These are phyloP conservation scores for Colletotrichum neosansevieriae DNA, from an alignment of 2,329 filamentous ascomycete species.

Conservation along the genomic window DNA sequence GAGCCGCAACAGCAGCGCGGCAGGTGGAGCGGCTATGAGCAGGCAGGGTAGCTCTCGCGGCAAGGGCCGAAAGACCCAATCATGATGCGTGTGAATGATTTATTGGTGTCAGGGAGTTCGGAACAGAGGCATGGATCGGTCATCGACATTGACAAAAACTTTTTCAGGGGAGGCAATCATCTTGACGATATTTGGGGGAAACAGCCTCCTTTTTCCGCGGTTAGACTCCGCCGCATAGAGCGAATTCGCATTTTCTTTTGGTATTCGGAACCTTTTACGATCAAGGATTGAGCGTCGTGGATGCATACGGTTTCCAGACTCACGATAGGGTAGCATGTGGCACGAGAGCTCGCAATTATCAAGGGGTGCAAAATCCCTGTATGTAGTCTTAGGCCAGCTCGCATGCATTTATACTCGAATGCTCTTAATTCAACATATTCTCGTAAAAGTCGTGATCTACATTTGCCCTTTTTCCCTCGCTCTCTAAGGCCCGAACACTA, in stretches of 20 bases:
- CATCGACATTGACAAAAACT: neutral
- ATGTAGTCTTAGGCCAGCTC: neutral
- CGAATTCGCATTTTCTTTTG: constrained; percentile 28
- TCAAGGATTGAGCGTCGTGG: constrained; percentile 18
- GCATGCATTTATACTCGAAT: constrained; percentile 35
- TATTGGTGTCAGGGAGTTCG: constrained; percentile 33
- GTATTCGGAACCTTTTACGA: constrained; percentile 6
- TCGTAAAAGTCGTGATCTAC: constrained; percentile 22
- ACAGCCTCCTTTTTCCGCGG: constrained; percentile 14
- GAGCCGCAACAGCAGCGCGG: constrained; percentile 66
- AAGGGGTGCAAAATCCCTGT: neutral
- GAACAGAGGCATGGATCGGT: constrained; percentile 10
- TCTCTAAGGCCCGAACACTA: constrained; percentile 78
- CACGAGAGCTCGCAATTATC: constrained; percentile 13
- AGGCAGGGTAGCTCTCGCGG: constrained; percentile 66
- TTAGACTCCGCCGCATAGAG: constrained; percentile 13
- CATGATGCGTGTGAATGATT: constrained; percentile 27
- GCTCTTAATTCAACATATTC: constrained; percentile 30
- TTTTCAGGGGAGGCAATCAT: constrained; percentile 7
- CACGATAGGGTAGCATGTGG: constrained; percentile 22
- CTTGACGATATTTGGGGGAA: constrained; percentile 6
- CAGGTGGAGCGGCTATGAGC: constrained; percentile 68
- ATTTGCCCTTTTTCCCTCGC: neutral
- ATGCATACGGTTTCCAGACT: constrained; percentile 10
- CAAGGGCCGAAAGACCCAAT: constrained; percentile 54